Evolutionary conservation across 108 stramenopile genomes (phyloP).

Genomic region (Cyclotella baltica): DNA sequence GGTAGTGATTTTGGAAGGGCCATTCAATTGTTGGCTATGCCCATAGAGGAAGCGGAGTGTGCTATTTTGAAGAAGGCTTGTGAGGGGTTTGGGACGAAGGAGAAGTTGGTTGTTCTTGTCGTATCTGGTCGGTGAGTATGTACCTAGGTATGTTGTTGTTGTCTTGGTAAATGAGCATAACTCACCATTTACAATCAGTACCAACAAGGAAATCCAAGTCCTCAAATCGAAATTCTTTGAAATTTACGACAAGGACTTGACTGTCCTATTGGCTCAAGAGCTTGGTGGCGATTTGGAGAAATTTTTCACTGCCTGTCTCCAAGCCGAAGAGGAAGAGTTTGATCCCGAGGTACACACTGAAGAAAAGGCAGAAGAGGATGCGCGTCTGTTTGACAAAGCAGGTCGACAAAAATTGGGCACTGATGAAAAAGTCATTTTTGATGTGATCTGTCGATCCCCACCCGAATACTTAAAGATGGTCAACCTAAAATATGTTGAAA

Average conservation of each 20-base stretch:
- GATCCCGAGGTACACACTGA: slow-evolving; percentile 11
- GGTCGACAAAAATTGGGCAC: slow-evolving; percentile 9
- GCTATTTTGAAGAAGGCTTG: slow-evolving; percentile 4
- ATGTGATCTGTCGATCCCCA: neutral
- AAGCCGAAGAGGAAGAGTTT: slow-evolving; percentile 7
- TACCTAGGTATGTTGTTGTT: neutral
- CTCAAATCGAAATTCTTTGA: slow-evolving; percentile 8
- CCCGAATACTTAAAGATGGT: slow-evolving; percentile 15
- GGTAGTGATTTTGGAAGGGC: slow-evolving; percentile 9
- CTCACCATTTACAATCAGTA: neutral
- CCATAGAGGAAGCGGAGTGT: slow-evolving; percentile 18
- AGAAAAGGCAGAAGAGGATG: slow-evolving; percentile 12
- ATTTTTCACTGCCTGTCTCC: slow-evolving; percentile 10
- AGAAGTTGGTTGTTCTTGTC: slow-evolving; percentile 9
- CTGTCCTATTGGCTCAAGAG: slow-evolving; percentile 1
- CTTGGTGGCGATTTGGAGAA: neutral
- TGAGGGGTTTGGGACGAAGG: neutral
- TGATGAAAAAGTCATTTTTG: slow-evolving; percentile 5
- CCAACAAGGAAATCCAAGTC: slow-evolving; percentile 16
- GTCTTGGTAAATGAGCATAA: neutral
- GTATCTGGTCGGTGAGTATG: slow-evolving; percentile 6
- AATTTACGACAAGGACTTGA: slow-evolving; percentile 10
- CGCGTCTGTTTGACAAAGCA: slow-evolving; percentile 12
- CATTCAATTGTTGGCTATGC: slow-evolving; percentile 6
- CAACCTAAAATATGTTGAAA: slow-evolving; percentile 2